Conservation (phyloP, 192 early-diverging fungal genomes). For the Entomortierella chlamydospora region DNA sequence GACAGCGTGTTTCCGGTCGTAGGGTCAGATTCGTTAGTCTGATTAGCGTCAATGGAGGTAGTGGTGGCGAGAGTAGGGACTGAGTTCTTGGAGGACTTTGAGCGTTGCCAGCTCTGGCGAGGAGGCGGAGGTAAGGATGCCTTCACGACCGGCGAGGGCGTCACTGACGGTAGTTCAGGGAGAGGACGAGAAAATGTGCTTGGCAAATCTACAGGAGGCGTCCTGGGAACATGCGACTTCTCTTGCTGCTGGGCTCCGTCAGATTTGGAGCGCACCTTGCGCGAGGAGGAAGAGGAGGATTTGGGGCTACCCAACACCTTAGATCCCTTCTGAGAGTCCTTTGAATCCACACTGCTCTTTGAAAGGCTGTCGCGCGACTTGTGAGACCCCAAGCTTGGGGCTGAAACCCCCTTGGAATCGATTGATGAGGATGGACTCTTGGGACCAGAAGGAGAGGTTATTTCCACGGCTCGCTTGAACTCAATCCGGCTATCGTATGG, state of each 20-base stretch:
- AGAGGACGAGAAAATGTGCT: no score
- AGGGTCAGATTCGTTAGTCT: neutral
- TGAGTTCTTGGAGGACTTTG: constrained; percentile 31
- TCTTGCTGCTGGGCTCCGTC: constrained; percentile 5
- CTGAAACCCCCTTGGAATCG: neutral
- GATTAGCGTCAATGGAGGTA: neutral
- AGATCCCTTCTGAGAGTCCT: neutral
- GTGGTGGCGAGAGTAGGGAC: neutral
- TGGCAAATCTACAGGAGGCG: neutral
- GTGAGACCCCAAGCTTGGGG: constrained; percentile 5
- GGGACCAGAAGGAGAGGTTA: no score
- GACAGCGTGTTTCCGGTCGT: constrained; percentile 1
- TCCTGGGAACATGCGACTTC: neutral
- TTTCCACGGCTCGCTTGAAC: no score
- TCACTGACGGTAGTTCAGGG: neutral
- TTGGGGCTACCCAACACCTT: neutral
- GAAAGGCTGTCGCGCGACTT: constrained; percentile 24
- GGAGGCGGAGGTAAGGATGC: constrained; percentile 41
- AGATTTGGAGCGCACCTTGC: constrained; percentile 27
- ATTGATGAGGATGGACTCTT: no score
- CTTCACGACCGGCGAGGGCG: neutral
- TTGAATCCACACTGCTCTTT: neutral
- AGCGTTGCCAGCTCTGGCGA: constrained; percentile 40
- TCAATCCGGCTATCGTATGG: constrained; percentile 13
- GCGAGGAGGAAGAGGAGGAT: constrained; percentile 5